Percentiles rank a stretch among this genome's conserved stretches.
Conservation (phyloP, 169 alveolate genomes). For the Cryptosporidium ubiquitum region DNA sequence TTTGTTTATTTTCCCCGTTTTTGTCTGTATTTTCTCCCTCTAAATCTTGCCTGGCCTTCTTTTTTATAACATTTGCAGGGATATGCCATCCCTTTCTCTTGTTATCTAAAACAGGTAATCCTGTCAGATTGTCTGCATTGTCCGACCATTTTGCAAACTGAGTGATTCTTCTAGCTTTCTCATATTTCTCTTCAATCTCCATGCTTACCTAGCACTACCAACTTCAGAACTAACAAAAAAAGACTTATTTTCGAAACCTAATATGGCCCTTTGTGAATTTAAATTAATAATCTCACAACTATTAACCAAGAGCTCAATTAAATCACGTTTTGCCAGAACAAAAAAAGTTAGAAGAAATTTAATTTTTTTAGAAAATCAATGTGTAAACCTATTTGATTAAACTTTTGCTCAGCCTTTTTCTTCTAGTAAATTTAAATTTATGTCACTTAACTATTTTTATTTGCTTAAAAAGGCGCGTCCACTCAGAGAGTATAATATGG, state of each 20-base stretch:
- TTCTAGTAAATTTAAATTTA: neutral
- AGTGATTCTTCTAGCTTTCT: neutral
- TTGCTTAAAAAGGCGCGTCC: neutral
- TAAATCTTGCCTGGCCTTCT: slow-evolving; percentile 1
- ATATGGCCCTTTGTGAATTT: neutral
- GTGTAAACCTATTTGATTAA: neutral
- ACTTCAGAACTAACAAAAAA: neutral
- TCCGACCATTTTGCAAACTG: slow-evolving; percentile 62
- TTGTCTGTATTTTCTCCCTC: neutral
- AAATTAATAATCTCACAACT: neutral
- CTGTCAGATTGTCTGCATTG: slow-evolving; percentile 11
- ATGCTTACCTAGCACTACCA: neutral
- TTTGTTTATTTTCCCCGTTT: neutral
- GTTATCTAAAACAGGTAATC: slow-evolving; percentile 50
- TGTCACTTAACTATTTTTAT: slow-evolving; percentile 1
- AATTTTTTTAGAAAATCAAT: neutral
- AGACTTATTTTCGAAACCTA: neutral
- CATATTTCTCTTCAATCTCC: slow-evolving; percentile 62
- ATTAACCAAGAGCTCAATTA: neutral
- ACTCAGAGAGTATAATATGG: neutral
- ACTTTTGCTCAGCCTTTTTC: neutral
- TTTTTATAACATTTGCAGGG: neutral
- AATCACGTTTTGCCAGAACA: neutral
- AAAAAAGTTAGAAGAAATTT: neutral
- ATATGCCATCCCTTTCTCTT: slow-evolving; percentile 46